Percentiles rank a stretch among this genome's conserved stretches.
Evolutionary conservation across 2,329 filamentous ascomycete genomes (phyloP).

Genomic region (Davidsoniella virescens): DNA sequence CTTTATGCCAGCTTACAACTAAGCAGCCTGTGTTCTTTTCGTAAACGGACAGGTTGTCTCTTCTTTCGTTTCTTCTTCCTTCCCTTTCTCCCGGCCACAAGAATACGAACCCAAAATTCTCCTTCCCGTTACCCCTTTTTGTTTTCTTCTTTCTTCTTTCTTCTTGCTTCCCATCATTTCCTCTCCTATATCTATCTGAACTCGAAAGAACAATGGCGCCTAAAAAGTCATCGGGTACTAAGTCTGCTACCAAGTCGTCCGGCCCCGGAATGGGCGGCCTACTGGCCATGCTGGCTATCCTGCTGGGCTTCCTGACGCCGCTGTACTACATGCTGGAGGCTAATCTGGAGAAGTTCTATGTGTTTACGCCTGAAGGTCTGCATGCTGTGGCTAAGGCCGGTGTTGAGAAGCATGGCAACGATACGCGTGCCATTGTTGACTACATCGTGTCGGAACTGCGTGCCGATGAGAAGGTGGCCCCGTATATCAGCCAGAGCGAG

Average conservation of each 20-base stretch:
- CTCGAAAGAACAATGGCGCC: slow-evolving; percentile 3
- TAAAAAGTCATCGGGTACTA: slow-evolving; percentile 1
- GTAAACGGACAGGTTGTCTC: neutral
- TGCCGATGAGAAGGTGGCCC: slow-evolving; percentile 26
- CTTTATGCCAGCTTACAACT: no score
- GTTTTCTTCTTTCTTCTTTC: neutral
- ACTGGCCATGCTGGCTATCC: slow-evolving; percentile 33
- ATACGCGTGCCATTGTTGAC: slow-evolving; percentile 52
- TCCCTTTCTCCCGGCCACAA: neutral
- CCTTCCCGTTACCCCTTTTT: neutral
- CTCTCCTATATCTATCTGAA: neutral
- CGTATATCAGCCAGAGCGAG: slow-evolving; percentile 51
- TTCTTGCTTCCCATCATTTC: slow-evolving; percentile 1
- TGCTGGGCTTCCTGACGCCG: slow-evolving; percentile 37
- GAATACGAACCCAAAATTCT: no score
- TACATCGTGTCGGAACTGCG: slow-evolving; percentile 55
- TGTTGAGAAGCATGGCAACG: slow-evolving; percentile 53
- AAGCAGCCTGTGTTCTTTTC: neutral
- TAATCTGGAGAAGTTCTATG: slow-evolving; percentile 51
- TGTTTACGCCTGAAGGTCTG: slow-evolving; percentile 54
- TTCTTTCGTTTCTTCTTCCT: neutral
- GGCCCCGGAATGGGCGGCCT: slow-evolving; percentile 20
- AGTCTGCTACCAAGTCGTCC: slow-evolving; percentile 9
- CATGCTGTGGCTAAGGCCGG: slow-evolving; percentile 51
- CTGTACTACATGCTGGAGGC: slow-evolving; percentile 40